A percentile compares a stretch with the other conserved stretches of the same genome.
Conservation (phyloP, 306 rosid species). For the Prunus mongolica region DNA sequence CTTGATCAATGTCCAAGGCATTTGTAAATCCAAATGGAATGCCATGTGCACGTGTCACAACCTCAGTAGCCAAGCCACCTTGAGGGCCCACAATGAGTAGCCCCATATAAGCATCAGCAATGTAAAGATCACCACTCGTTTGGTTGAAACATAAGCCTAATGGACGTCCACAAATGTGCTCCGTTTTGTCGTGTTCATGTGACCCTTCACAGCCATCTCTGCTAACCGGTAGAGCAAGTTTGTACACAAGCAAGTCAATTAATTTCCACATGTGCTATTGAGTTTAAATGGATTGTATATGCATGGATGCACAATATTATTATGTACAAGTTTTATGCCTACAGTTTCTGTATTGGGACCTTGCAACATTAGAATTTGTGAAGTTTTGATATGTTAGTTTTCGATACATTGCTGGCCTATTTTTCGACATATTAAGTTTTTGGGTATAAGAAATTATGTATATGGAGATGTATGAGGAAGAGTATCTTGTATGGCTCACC, state of each 20-base stretch:
- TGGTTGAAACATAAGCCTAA: constrained; percentile 53
- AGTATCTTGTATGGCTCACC: too few species aligned
- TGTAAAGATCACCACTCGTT: constrained; percentile 43
- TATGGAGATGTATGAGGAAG: too few species aligned
- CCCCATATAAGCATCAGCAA: constrained; percentile 82
- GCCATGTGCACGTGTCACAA: constrained; percentile 21
- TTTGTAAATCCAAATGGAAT: constrained; percentile 46
- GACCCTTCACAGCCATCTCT: constrained; percentile 60
- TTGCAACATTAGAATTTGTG: too few species aligned
- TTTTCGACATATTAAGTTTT: too few species aligned
- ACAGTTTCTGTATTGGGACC: not conserved
- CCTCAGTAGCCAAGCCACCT: constrained; percentile 39
- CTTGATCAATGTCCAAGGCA: constrained; percentile 56
- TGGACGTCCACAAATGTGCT: constrained; percentile 74
- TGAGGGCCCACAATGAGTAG: constrained; percentile 46
- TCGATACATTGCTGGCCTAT: not conserved
- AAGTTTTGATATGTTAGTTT: not conserved
- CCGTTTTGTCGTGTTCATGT: constrained; percentile 33
- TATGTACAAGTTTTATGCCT: not conserved
- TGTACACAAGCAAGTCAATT: not conserved
- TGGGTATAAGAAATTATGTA: too few species aligned
- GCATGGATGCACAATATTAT: too few species aligned
- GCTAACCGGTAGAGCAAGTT: not conserved
- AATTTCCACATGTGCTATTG: too few species aligned
- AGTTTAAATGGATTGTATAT: too few species aligned